Base-by-base conservation (phyloP, 441 rosid species). In the Biscutella laevigata region DNA sequence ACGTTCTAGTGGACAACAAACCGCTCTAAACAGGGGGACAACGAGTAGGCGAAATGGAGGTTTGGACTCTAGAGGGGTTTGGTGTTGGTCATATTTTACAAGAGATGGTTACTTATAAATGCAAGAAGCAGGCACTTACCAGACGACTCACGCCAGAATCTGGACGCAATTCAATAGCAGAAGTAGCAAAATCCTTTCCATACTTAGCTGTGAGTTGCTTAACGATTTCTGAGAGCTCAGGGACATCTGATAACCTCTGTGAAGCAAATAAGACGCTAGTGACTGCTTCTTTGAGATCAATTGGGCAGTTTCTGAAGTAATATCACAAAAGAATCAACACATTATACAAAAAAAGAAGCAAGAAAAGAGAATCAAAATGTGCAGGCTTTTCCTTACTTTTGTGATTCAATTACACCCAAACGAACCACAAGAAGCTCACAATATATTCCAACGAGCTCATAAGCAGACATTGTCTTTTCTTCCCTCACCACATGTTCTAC, bases 401-500 rank as follows among this genome's bases (percentile, higher is more conserved):
- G 98, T 0, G 98, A 82, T 51, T 91, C 94, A n/a, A 90, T 67
- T 30, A 83, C 80, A 11, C 83, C 78, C 61, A 90, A 66, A 32
- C 94, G 98, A n/a, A 86, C 78, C 2, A 70, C 91, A 47, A 91
- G 69, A 32, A 88, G 84, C 57, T 88, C 95, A 35, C 96, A 88
- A 67, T 81, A 91, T 53, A 91, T 77, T 67, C 81, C 95, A 49
- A 85, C 65, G 58, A 91, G 91, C 24, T 85, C 95, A 69, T 77
- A 91, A 5, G 95, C 96, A 1, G 88, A 88, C 72, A 83, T 46
- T n/a, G 80, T 85, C 78, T 88, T 91, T 79, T 88, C 87, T 79
- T 91, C 98, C 62, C 90, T 76, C 53, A 85, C 84, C 35, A 85
- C 88, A 88, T 91, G 98, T 61, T 91, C 98, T 34, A 91, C 98